These are phyloP conservation scores for Haplosporangium sp. DNA, from an alignment of 371 early-diverging fungal species.

Conservation along the genomic window DNA sequence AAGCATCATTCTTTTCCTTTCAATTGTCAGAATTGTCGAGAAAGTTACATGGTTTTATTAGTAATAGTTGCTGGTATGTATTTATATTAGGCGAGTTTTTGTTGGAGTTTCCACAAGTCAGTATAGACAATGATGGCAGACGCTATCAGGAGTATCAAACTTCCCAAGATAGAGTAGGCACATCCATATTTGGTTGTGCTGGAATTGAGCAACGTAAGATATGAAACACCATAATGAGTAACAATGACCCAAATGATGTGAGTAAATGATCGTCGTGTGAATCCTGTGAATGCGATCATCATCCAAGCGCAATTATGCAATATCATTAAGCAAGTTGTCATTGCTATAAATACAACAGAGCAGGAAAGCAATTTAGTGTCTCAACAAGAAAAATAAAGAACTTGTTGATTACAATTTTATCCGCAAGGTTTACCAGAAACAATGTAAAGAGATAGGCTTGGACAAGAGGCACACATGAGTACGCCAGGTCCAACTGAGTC, in stretches of 20 bases:
- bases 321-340: slow-evolving; percentile 77
- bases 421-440: slow-evolving; percentile 61
- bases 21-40: no score
- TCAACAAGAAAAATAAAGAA: no score
- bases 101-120: slow-evolving; percentile 36
- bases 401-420: no score
- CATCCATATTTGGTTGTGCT: slow-evolving; percentile 62
- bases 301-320: slow-evolving; percentile 79
- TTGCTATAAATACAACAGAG: slow-evolving; percentile 56
- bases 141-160: slow-evolving; percentile 57
- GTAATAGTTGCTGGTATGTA: background rate
- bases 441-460: slow-evolving; percentile 69
- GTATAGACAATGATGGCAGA: slow-evolving; percentile 55
- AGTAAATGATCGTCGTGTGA: slow-evolving; percentile 45
- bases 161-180: slow-evolving; percentile 62
- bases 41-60: no score
- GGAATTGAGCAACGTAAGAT: slow-evolving; percentile 65
- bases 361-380: no score
- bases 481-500: slow-evolving; percentile 78
- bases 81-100: slow-evolving; percentile 4
- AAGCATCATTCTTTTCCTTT: background rate
- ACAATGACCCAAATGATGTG: slow-evolving; percentile 65
- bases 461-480: slow-evolving; percentile 76
- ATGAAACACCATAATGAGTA: slow-evolving; percentile 74
- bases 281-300: slow-evolving; percentile 79